These are phyloP conservation scores for Lachancea dasiensis DNA, from an alignment of 805 yeast genomes.

Conservation along the genomic window DNA sequence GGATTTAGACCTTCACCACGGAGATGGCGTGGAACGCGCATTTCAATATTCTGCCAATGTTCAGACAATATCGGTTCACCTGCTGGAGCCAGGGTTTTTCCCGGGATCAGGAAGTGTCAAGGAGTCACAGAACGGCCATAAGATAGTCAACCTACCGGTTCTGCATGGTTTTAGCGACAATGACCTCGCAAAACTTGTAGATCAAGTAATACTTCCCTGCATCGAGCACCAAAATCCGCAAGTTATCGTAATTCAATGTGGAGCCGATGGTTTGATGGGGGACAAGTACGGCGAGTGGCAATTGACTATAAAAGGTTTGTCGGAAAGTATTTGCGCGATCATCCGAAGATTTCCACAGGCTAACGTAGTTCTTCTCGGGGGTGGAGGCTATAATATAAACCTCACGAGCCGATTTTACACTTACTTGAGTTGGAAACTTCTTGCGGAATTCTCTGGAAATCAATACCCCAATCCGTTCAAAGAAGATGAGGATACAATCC, in stretches of 20 bases:
- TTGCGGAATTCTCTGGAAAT: constrained; percentile 9
- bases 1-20: constrained; percentile 74
- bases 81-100: constrained; percentile 60
- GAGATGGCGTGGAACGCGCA: constrained; percentile 72
- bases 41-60: constrained; percentile 52
- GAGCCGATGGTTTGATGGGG: constrained; percentile 67
- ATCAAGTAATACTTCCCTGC: constrained; percentile 40
- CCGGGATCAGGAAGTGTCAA: constrained; percentile 60
- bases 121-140: constrained; percentile 35
- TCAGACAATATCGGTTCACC: constrained; percentile 56
- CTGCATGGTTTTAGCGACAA: constrained; percentile 50
- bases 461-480: constrained; percentile 7
- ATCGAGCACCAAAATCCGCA: constrained; percentile 40
- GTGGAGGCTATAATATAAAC: constrained; percentile 67
- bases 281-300: constrained; percentile 69
- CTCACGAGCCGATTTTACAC: constrained; percentile 59
- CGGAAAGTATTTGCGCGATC: constrained; percentile 29
- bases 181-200: constrained; percentile 34
- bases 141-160: constrained; percentile 50
- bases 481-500: constrained; percentile 37
- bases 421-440: constrained; percentile 28
- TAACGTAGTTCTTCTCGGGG: constrained; percentile 46
- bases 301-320: constrained; percentile 47
- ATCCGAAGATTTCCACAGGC: constrained; percentile 24
- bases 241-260: constrained; percentile 58